Evolutionary conservation across 805 yeast genomes (phyloP).

Genomic region (Metschnikowia gelsemii): DNA sequence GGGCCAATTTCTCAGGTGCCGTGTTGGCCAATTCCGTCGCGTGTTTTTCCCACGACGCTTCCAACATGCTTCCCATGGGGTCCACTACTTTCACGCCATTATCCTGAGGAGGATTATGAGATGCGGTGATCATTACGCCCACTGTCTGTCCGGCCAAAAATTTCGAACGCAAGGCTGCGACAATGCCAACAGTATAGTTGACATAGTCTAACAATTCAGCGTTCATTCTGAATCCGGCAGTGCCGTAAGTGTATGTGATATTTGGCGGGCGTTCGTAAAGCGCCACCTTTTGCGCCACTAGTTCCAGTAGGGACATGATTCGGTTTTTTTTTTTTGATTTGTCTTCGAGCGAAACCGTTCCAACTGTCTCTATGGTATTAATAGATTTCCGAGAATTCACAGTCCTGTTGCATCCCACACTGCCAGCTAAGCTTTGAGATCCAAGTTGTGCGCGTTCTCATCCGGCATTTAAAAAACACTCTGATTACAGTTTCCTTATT

Average conservation of each 20-base stretch:
- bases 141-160: slow-evolving; percentile 63
- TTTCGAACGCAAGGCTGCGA: slow-evolving; percentile 83
- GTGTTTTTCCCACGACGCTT: slow-evolving; percentile 74
- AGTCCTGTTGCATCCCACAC: too few species aligned
- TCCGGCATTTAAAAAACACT: not conserved
- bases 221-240: slow-evolving; percentile 90
- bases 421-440: too few species aligned
- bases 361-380: too few species aligned
- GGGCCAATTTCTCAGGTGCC: slow-evolving; percentile 42
- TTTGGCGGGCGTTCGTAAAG: slow-evolving; percentile 46
- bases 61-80: slow-evolving; percentile 89
- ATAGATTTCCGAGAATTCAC: too few species aligned
- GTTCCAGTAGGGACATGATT: slow-evolving; percentile 11
- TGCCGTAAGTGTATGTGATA: slow-evolving; percentile 69
- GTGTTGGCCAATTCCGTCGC: slow-evolving; percentile 84
- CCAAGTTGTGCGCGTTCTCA: not conserved
- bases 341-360: not conserved
- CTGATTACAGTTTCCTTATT: not conserved
- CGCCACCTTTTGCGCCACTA: slow-evolving; percentile 8
- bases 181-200: slow-evolving; percentile 74
- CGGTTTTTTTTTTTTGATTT: not conserved
- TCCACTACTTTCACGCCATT: slow-evolving; percentile 71
- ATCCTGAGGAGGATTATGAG: slow-evolving; percentile 90
- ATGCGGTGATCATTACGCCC: slow-evolving; percentile 97
- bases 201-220: slow-evolving; percentile 74